phyloP scores from a whole-genome alignment of 1,139 yeast species.

The Pichia norvegensis region DNA sequence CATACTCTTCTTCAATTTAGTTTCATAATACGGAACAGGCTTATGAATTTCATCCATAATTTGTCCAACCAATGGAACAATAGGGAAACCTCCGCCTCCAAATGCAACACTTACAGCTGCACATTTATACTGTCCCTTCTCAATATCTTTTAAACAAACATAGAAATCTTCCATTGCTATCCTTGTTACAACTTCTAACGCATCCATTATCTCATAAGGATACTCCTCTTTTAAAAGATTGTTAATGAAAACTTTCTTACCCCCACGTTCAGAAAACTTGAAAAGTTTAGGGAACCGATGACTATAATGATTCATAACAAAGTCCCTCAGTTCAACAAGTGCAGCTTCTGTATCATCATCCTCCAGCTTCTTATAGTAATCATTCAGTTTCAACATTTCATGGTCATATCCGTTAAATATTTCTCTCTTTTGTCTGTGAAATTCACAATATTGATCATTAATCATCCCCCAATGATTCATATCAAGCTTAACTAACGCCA shows the following conservation, averaged over 20 bases:
- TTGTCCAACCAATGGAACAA: conserved; percentile 36
- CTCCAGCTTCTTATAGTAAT: conserved; percentile 34
- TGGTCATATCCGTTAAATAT: conserved; percentile 37
- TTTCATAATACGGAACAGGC: conserved; percentile 44
- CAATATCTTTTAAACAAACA: conserved; percentile 31
- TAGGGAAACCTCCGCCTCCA: conserved; percentile 50
- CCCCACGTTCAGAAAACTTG: conserved; percentile 29
- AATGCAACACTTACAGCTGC: conserved; percentile 49
- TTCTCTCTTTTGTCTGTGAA: conserved; percentile 37
- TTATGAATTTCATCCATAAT: conserved; percentile 40
- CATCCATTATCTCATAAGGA: conserved; percentile 42
- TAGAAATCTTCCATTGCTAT: conserved; percentile 49
- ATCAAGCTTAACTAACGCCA: conserved; percentile 45
- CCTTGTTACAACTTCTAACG: conserved; percentile 39
- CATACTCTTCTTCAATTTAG: conserved; percentile 42
- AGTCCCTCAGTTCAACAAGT: conserved; percentile 39
- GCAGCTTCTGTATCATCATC: conserved; percentile 39
- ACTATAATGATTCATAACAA: conserved; percentile 37
- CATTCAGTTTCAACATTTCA: conserved; percentile 25
- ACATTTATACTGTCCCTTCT: conserved; percentile 38
- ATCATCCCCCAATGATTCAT: conserved; percentile 49
- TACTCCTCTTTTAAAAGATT: conserved; percentile 39
- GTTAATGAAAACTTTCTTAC: conserved; percentile 28
- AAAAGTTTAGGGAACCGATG: conserved; percentile 42
- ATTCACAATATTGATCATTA: conserved; percentile 42